Base-by-base conservation (phyloP, 345 rosid genomes). In the Microcos paniculata region DNA sequence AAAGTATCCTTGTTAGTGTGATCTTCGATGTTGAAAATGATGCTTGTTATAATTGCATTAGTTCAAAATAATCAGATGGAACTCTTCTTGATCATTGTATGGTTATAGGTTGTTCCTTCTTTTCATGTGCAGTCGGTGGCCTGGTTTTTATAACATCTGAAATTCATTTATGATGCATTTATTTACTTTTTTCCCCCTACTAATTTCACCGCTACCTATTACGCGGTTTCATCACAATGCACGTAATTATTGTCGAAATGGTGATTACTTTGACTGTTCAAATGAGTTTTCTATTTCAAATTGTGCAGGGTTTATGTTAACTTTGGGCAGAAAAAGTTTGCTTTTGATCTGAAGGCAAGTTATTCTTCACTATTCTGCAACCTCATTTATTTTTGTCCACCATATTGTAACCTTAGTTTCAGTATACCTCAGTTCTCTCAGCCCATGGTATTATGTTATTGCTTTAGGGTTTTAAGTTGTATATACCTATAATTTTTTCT, bases 271-370 rank as follows among this genome's bases (percentile, higher is more conserved):
- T 77, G 43, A 62, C 31, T 68, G 11, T 71, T 72, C 31, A 66
- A 8, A 31, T 23, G 31, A 61, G 53, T 51, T 26, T 46, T 76
- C 81, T 80, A 56, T 80, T 56, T 74, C 62, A 59, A 19, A 28
- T 75, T 71, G 70, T 79, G 85, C 91, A 93, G 99, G 91, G 87
- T 96, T 70, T 87, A 79, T 80, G 96, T 96, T 81, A 96, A 96
- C 90, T 96, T 96, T 56, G 99, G 99, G 63, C 89, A 88, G 79
- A 81, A 74, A 72, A 83, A 84, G 71, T 96, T 90, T 86, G 90
- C 81, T 78, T 93, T 93, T 76, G 94, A 96, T 85, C 73, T 96
- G 68, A 89, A 90, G 96, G 99, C 80, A 84, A 83, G 89, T 67
- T 46, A 33, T 62, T 48, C 61, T 62, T 73, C 59, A 4, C 33